phyloP scores from a whole-genome alignment of 2,329 filamentous ascomycete species.

The Paracoccidioides lutzii region DNA sequence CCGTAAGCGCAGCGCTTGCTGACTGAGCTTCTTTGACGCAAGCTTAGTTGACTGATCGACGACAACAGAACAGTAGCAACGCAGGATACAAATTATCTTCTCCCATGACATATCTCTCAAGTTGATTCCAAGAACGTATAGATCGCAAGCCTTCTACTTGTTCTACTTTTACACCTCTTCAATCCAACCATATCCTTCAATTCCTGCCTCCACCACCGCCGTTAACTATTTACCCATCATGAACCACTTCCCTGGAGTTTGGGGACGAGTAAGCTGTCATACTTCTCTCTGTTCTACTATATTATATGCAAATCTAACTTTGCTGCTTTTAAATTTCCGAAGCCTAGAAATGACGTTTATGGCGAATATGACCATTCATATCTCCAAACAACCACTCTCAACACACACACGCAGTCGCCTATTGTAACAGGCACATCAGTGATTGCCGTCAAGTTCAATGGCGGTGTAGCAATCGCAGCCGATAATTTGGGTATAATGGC shows the following conservation, averaged over 20 bases:
- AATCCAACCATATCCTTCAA: not conserved
- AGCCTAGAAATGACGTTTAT: constrained; percentile 97
- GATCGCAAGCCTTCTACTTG: not conserved
- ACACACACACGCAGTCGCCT: constrained; percentile 78
- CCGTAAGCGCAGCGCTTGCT: constrained; percentile 6
- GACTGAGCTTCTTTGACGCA: constrained; percentile 4
- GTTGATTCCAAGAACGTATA: not conserved
- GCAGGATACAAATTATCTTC: constrained; percentile 10
- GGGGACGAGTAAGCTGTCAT: constrained; percentile 46
- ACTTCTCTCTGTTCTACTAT: not conserved
- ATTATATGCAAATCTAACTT: constrained; percentile 5
- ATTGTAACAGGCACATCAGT: constrained; percentile 96
- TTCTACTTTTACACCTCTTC: not conserved
- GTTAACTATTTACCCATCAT: constrained; percentile 55
- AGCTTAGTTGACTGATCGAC: constrained; percentile 6
- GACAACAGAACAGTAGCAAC: not conserved
- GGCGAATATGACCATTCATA: constrained; percentile 83
- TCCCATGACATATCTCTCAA: not conserved
- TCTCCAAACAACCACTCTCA: constrained; percentile 57
- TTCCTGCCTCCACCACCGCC: constrained; percentile 13
- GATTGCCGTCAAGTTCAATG: constrained; percentile 86
- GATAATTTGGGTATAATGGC: constrained; percentile 73
- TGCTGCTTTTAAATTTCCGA: constrained; percentile 7
- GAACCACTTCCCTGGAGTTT: constrained; percentile 54
- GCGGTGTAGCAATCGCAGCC: constrained; percentile 89